These are phyloP conservation scores for Farysia itapuensis DNA, from an alignment of 1,284 basidiomycete genomes.

Conservation along the genomic window DNA sequence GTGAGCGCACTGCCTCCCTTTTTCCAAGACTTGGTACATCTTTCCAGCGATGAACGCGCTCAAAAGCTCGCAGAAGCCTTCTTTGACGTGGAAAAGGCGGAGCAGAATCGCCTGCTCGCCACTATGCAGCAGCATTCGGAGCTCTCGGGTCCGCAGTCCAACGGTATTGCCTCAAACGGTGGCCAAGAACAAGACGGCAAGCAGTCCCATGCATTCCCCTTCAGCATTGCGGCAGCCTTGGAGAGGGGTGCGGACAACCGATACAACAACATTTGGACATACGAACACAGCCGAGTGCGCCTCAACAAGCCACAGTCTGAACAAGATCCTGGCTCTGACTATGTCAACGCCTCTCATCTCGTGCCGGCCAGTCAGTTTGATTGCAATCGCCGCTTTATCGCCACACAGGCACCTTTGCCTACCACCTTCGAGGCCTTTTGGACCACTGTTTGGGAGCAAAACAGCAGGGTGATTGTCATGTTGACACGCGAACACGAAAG, in stretches of 20 bases:
- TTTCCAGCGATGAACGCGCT: constrained; percentile 67
- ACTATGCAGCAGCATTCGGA: constrained; percentile 87
- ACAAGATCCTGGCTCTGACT: constrained; percentile 43
- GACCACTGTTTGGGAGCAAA: constrained; percentile 69
- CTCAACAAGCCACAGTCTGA: constrained; percentile 20
- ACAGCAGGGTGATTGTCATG: constrained; percentile 67
- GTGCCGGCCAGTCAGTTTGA: constrained; percentile 44
- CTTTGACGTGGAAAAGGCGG: constrained; percentile 83
- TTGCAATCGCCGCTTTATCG: constrained; percentile 74
- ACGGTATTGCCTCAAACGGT: constrained; percentile 23
- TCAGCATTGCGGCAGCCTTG: constrained; percentile 90
- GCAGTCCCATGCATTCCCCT: constrained; percentile 66
- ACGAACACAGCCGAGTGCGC: constrained; percentile 71
- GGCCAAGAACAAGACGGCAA: constrained; percentile 1
- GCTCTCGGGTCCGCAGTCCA: constrained; percentile 40
- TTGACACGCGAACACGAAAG: constrained; percentile 89
- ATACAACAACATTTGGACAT: constrained; percentile 91
- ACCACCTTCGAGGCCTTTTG: constrained; percentile 91
- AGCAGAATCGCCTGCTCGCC: constrained; percentile 83
- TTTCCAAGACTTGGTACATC: constrained; percentile 71
- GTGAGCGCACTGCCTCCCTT: constrained; percentile 72
- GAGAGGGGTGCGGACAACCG: constrained; percentile 90
- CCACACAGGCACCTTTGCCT: constrained; percentile 90
- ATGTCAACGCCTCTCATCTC: constrained; percentile 55
- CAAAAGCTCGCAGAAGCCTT: constrained; percentile 85